Conservation (phyloP, 441 rosid genomes). For the Sinapis alba region DNA sequence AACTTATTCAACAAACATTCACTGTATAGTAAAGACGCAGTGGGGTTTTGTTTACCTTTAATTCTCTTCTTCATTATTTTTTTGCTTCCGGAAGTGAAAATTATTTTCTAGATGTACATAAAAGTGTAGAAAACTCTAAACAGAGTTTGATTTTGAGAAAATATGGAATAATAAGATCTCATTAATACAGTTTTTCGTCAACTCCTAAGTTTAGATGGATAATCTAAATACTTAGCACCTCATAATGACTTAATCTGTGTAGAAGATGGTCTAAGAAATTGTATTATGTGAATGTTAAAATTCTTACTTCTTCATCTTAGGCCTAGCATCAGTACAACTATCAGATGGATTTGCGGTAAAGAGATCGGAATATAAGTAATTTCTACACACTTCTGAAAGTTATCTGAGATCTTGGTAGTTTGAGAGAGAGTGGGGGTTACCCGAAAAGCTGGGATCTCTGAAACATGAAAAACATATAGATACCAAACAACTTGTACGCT, state of each 20-base stretch:
- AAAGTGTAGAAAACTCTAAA: neutral
- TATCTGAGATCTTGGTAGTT: neutral
- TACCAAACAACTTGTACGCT: slow-evolving; percentile 27
- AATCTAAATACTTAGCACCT: neutral
- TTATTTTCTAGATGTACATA: neutral
- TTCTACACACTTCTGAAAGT: neutral
- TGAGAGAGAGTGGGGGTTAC: slow-evolving; percentile 12
- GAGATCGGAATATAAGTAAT: neutral
- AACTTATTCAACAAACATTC: slow-evolving; percentile 12
- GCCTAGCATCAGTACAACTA: neutral
- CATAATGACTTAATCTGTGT: neutral
- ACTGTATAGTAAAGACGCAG: neutral
- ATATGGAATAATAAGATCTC: neutral
- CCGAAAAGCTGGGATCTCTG: slow-evolving; percentile 11
- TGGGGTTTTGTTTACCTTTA: neutral
- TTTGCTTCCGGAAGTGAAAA: neutral
- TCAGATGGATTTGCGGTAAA: neutral
- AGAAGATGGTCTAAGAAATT: neutral
- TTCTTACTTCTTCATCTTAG: neutral
- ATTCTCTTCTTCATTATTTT: neutral
- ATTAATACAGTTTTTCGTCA: neutral
- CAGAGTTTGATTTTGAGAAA: no score
- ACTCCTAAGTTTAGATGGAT: neutral
- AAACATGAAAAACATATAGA: slow-evolving; percentile 11
- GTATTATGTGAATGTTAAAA: neutral